Base-by-base conservation (phyloP, 164 flowering plant species). In the Warburgia ugandensis region DNA sequence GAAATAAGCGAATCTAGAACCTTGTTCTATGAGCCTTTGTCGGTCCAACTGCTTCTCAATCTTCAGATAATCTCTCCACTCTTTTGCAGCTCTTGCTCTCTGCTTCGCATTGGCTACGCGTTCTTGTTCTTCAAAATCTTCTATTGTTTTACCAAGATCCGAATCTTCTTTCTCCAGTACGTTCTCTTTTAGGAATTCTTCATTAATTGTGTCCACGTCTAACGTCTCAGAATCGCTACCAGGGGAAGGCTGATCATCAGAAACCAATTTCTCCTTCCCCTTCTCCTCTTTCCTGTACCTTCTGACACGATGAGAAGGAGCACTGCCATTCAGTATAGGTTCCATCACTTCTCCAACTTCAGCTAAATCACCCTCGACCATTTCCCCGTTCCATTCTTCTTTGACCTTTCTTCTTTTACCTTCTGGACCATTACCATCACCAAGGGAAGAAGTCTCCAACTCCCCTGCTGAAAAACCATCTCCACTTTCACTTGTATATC, bases 1-100 rank as follows among this genome's bases (percentile, higher is more conserved):
- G 19, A 67, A 62, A 50, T 52, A 57, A 26, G 95, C 97, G 66
- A 78, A 81, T 7, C 68, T 48, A 25, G 75, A 35, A 25, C 87
- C 95, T 58, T 50, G 66, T 46, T 52, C 23, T 41, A 56, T 67
- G 3, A 89, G 95, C 23, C 50, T 29, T 14, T 56, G 60, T 30
- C 58, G 60, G 30, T 60, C 47, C 46, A 69, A 64, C 20, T 73
- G 32, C 14, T 37, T 33, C 32, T 31, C 33, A 44, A 19, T 0
- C 16, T 3, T 19, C 23, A 19, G 3, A 21, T 50, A 25, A 28
- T 35, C 30, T 25, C 39, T 5, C 28, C 8, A 32, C 19, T 16
- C 17, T 11, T 20, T 25, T 21, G 19, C 22, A 10, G 27, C 26
- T 59, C 35, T 50, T 13, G 8, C 29, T 31, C 5, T 5, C 22